Evolutionary conservation across 371 early-diverging fungal species (phyloP).

Genomic region (Actinomortierella wolfii): DNA sequence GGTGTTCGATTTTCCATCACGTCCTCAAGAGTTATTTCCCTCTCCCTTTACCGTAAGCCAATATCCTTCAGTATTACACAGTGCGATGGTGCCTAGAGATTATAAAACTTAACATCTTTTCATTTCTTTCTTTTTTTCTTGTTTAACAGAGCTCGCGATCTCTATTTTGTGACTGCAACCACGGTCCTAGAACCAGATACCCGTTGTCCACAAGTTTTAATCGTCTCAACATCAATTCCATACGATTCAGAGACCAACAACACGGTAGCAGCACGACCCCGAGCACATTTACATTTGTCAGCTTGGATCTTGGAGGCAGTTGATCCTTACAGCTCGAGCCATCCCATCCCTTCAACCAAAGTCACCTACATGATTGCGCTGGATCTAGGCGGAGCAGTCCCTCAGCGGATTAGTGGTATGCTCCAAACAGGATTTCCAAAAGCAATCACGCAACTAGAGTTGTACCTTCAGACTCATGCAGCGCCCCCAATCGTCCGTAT

Average conservation of each 20-base stretch:
- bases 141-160: slow-evolving; percentile 34
- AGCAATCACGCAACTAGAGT: slow-evolving; percentile 52
- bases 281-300: slow-evolving; percentile 52
- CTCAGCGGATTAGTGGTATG: slow-evolving; percentile 58
- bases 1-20: slow-evolving; percentile 52
- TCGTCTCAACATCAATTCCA: slow-evolving; percentile 37
- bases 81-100: background rate
- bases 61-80: background rate
- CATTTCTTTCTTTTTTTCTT: background rate
- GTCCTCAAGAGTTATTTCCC: slow-evolving; percentile 55
- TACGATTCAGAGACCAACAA: background rate
- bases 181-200: slow-evolving; percentile 42
- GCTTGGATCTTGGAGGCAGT: slow-evolving; percentile 65
- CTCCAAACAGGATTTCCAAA: slow-evolving; percentile 53
- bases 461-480: slow-evolving; percentile 54
- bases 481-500: slow-evolving; percentile 52
- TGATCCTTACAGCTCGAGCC: slow-evolving; percentile 64
- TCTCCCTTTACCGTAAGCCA: slow-evolving; percentile 58
- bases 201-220: slow-evolving; percentile 46
- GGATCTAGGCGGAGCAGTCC: slow-evolving; percentile 57
- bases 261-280: slow-evolving; percentile 30
- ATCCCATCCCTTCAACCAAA: slow-evolving; percentile 64
- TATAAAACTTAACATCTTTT: no score
- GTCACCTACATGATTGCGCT: slow-evolving; percentile 55
- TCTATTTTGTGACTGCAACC: slow-evolving; percentile 37